Conservation (phyloP, 148 eudicot species). For the Oxyria digyna region DNA sequence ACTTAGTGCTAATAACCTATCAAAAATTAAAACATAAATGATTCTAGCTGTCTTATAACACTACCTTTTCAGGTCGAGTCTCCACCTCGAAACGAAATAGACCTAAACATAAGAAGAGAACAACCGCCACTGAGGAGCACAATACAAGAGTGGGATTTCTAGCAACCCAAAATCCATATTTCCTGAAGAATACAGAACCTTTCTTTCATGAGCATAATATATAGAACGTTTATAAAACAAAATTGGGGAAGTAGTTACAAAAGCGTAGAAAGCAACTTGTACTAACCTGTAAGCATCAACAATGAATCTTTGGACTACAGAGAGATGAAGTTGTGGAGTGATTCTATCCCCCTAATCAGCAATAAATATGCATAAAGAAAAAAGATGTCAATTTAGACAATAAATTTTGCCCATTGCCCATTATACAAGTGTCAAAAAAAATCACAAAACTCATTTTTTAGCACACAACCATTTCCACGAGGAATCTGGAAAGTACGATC, state of each 20-base stretch:
- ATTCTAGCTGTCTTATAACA: not conserved
- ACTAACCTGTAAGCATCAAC: slow-evolving; percentile 43
- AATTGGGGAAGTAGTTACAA: not conserved
- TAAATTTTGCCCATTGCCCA: not conserved
- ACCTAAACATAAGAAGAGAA: slow-evolving; percentile 53
- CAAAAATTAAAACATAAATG: not conserved
- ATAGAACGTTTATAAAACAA: not conserved
- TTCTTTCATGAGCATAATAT: not conserved
- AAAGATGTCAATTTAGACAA: not conserved
- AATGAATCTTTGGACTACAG: slow-evolving; percentile 43
- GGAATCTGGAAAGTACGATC: not conserved
- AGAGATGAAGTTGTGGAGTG: slow-evolving; percentile 17
- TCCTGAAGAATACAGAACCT: slow-evolving; percentile 24
- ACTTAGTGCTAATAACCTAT: not conserved
- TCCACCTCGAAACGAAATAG: slow-evolving; percentile 52
- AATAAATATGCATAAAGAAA: not conserved
- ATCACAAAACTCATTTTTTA: not conserved
- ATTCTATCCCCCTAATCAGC: slow-evolving; percentile 16
- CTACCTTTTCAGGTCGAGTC: slow-evolving; percentile 68
- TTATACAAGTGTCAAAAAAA: not conserved
- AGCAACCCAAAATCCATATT: slow-evolving; percentile 67
- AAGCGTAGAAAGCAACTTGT: not conserved
- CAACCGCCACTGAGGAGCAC: slow-evolving; percentile 44
- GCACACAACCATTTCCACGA: not conserved
- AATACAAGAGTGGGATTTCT: slow-evolving; percentile 47